Evolutionary conservation across 2,329 filamentous ascomycete genomes (phyloP).

Genomic region (Aspergillus carbonarius): DNA sequence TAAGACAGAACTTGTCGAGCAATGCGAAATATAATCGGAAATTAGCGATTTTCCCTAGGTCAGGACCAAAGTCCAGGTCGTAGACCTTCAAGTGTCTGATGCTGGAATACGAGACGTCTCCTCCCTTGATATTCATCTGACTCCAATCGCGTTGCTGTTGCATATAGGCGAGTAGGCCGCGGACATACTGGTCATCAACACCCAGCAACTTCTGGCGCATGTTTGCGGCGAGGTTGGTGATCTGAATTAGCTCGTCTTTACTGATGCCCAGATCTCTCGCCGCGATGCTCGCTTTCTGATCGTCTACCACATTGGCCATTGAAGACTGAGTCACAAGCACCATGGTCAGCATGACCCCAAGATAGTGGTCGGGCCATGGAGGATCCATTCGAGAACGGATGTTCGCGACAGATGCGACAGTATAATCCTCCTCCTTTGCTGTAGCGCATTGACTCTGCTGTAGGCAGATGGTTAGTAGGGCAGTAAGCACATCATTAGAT

Average conservation of each 20-base stretch:
- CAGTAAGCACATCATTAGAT: neutral
- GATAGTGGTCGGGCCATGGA: neutral
- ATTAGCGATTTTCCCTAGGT: neutral
- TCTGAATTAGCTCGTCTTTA: neutral
- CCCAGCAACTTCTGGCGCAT: neutral
- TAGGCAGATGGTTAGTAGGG: neutral
- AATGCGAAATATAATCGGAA: neutral
- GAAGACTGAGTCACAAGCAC: neutral
- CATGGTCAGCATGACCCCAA: neutral
- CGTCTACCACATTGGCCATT: neutral
- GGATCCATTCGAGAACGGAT: neutral
- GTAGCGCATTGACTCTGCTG: neutral
- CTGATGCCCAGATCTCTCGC: neutral
- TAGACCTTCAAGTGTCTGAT: slow-evolving; percentile 2
- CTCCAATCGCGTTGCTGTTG: neutral
- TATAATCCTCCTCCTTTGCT: neutral
- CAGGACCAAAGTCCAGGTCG: neutral
- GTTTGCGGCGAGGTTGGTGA: neutral
- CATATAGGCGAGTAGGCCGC: neutral
- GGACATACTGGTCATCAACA: neutral
- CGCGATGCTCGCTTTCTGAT: neutral
- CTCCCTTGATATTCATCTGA: neutral
- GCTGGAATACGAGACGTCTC: neutral
- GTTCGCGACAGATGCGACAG: neutral
- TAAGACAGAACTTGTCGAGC: neutral